Percentiles rank a stretch among this genome's conserved stretches.
These are phyloP conservation scores for Harrya chromipes DNA, from an alignment of 768 basidiomycete species.

Conservation along the genomic window DNA sequence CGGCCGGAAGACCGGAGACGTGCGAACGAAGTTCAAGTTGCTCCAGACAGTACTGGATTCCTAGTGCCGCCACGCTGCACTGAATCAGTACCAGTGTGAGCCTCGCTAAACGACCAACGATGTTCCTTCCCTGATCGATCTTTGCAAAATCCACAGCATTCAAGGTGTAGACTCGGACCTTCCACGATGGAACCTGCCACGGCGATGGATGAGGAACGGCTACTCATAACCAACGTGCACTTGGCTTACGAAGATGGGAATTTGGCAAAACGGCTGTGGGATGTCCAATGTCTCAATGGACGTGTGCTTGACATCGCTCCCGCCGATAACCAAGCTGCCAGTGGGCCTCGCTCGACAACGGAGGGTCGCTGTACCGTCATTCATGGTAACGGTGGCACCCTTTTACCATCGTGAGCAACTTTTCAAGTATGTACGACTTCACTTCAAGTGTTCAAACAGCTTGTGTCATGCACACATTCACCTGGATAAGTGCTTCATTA, in stretches of 20 bases:
- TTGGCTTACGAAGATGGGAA: slow-evolving; percentile 28
- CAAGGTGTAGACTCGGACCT: not conserved
- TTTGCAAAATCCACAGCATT: not conserved
- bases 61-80: too few species aligned
- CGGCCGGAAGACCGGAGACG: too few species aligned
- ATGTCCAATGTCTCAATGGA: slow-evolving; percentile 30
- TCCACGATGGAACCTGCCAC: not conserved
- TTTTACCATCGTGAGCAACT: slow-evolving; percentile 33
- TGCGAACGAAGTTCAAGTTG: too few species aligned
- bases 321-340: slow-evolving; percentile 2
- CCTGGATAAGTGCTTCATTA: slow-evolving; percentile 66
- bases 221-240: slow-evolving; percentile 27
- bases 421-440: slow-evolving; percentile 14
- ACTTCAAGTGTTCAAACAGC: slow-evolving; percentile 17
- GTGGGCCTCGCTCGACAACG: not conserved
- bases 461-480: slow-evolving; percentile 65
- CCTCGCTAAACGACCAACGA: too few species aligned
- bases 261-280: slow-evolving; percentile 30
- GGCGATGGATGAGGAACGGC: slow-evolving; percentile 2
- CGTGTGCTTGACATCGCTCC: slow-evolving; percentile 25
- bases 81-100: too few species aligned
- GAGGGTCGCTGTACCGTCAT: slow-evolving; percentile 2
- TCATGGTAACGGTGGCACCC: slow-evolving; percentile 27
- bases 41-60: too few species aligned
- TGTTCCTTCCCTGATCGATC: not conserved